Conservation (phyloP, 2,329 filamentous ascomycete genomes). For the Daldinia eschscholtzii region DNA sequence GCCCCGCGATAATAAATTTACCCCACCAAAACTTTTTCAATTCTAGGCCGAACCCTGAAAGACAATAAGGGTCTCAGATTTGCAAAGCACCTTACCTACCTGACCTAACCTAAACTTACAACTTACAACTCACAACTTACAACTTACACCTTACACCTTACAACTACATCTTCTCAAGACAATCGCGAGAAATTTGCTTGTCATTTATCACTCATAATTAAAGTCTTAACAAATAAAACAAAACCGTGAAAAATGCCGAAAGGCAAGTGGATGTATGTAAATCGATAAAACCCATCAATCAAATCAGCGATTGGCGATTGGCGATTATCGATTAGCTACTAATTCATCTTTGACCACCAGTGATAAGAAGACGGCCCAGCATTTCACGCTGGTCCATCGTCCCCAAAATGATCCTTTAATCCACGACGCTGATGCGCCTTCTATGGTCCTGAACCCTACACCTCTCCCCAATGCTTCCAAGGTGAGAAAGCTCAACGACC, state of each 20-base stretch:
- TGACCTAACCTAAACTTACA: not conserved
- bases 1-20: slow-evolving; percentile 43
- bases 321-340: slow-evolving; percentile 7
- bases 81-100: slow-evolving; percentile 8
- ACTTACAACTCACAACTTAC: not conserved
- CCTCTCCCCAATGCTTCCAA: slow-evolving; percentile 63
- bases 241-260: slow-evolving; percentile 73
- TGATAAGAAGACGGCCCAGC: slow-evolving; percentile 91
- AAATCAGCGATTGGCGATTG: not conserved
- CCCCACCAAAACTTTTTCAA: slow-evolving; percentile 51
- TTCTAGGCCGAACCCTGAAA: slow-evolving; percentile 21
- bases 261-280: slow-evolving; percentile 78
- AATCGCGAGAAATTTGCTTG: not conserved
- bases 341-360: slow-evolving; percentile 51
- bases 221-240: not conserved
- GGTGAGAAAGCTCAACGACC: slow-evolving; percentile 78
- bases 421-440: slow-evolving; percentile 87
- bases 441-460: slow-evolving; percentile 87
- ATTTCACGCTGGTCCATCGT: slow-evolving; percentile 94
- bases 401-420: slow-evolving; percentile 98
- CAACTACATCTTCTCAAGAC: not conserved
- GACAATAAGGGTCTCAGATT: slow-evolving; percentile 8
- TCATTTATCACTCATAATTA: not conserved
- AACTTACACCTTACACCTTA: not conserved
- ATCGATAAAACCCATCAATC: not conserved